phyloP scores from a whole-genome alignment of 345 rosid genomes.

The Eucalyptus sp. region DNA sequence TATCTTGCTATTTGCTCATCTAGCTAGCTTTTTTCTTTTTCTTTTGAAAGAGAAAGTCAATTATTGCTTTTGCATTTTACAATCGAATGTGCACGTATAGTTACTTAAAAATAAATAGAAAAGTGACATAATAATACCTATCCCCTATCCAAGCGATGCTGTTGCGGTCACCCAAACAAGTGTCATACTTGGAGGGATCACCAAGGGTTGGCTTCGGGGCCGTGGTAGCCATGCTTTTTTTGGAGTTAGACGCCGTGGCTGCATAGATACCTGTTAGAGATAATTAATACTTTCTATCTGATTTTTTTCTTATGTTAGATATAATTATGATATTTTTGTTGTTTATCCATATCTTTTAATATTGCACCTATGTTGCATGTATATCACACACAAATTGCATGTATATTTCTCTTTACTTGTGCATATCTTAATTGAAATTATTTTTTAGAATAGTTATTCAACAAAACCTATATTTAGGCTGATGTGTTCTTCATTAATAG shows the following conservation, averaged over 20 bases:
- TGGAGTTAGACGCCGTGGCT: constrained; percentile 35
- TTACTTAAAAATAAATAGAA: neutral
- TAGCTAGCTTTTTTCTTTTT: neutral
- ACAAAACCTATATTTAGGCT: too few species aligned
- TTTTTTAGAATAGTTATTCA: too few species aligned
- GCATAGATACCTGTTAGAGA: constrained; percentile 9
- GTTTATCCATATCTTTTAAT: too few species aligned
- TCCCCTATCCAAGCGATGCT: constrained; percentile 48
- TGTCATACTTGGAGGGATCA: constrained; percentile 22
- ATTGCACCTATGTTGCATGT: too few species aligned
- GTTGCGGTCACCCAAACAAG: constrained; percentile 34
- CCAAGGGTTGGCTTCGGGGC: constrained; percentile 19
- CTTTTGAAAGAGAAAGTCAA: neutral
- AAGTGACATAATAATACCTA: constrained; percentile 1
- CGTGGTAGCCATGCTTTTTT: constrained; percentile 33
- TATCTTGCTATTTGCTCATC: neutral
- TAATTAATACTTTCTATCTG: too few species aligned
- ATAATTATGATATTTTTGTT: too few species aligned
- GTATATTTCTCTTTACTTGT: too few species aligned
- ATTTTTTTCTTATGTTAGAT: too few species aligned
- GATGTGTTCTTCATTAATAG: too few species aligned
- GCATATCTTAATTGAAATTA: too few species aligned
- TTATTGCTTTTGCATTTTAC: neutral
- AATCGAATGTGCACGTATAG: neutral
- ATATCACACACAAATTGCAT: too few species aligned